Conservation (phyloP, 2,329 filamentous ascomycete genomes). For the Colletotrichum destructivum region DNA sequence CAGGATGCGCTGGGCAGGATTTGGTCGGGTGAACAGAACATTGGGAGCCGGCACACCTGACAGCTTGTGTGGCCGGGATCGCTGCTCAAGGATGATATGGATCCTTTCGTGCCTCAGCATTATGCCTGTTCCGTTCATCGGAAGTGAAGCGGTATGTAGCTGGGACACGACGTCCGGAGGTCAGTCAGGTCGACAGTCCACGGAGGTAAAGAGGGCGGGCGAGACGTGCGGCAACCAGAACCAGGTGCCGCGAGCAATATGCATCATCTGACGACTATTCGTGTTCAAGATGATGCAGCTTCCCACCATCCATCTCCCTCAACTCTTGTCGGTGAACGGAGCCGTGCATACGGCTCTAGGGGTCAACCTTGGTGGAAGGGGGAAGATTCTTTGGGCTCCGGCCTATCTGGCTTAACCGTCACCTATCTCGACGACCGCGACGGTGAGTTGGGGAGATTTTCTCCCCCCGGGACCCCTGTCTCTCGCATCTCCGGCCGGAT, state of each 20-base stretch:
- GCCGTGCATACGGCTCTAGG: slow-evolving; percentile 20
- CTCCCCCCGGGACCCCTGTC: slow-evolving; percentile 32
- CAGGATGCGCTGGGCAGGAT: background rate
- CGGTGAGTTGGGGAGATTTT: slow-evolving; percentile 34
- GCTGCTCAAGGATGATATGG: background rate
- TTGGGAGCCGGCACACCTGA: slow-evolving; percentile 15
- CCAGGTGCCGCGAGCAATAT: slow-evolving; percentile 11
- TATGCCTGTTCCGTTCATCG: slow-evolving; percentile 1
- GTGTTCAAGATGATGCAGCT: slow-evolving; percentile 29
- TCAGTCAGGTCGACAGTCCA: slow-evolving; percentile 1
- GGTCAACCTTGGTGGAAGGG: slow-evolving; percentile 13
- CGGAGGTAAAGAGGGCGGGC: background rate
- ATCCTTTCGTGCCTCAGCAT: slow-evolving; percentile 1
- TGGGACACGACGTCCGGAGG: background rate
- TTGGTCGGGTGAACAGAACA: slow-evolving; percentile 11
- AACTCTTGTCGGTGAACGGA: slow-evolving; percentile 31
- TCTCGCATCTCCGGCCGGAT: slow-evolving; percentile 16
- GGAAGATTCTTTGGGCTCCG: slow-evolving; percentile 2
- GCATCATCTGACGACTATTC: slow-evolving; percentile 28
- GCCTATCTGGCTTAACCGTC: background rate
- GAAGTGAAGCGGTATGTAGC: background rate
- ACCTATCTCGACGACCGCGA: slow-evolving; percentile 30
- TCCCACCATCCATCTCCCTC: slow-evolving; percentile 30
- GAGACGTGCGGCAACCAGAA: slow-evolving; percentile 8
- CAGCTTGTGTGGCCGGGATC: slow-evolving; percentile 7